These are phyloP conservation scores for Citropsis articulata DNA, from an alignment of 345 rosid genomes.

Conservation along the genomic window DNA sequence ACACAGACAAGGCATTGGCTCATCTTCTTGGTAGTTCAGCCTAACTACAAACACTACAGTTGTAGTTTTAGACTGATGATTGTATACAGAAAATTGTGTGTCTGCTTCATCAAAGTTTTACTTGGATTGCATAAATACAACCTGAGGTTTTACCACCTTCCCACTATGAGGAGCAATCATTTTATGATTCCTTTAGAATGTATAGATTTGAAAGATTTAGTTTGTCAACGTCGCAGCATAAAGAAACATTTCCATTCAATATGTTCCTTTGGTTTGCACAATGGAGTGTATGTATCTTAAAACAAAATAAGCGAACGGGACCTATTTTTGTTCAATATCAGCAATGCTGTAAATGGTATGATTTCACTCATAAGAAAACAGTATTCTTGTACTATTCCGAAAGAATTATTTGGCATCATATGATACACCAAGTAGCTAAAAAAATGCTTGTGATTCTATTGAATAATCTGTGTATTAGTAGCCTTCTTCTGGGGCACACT, in stretches of 20 bases:
- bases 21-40: slow-evolving; percentile 49
- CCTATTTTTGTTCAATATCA: background rate
- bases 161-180: background rate
- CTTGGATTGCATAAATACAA: background rate
- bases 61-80: background rate
- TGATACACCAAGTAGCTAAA: background rate
- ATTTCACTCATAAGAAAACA: background rate
- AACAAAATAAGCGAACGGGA: background rate
- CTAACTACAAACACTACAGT: slow-evolving; percentile 1
- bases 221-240: background rate
- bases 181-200: background rate
- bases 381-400: background rate
- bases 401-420: background rate
- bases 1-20: slow-evolving; percentile 73
- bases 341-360: background rate
- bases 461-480: background rate
- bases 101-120: background rate
- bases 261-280: background rate
- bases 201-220: background rate
- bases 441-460: background rate
- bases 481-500: background rate
- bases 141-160: background rate
- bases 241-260: background rate
- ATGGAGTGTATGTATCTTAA: background rate
- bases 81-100: background rate